phyloP scores from a whole-genome alignment of 2,329 filamentous ascomycete species.

The Orbilia brochopaga region DNA sequence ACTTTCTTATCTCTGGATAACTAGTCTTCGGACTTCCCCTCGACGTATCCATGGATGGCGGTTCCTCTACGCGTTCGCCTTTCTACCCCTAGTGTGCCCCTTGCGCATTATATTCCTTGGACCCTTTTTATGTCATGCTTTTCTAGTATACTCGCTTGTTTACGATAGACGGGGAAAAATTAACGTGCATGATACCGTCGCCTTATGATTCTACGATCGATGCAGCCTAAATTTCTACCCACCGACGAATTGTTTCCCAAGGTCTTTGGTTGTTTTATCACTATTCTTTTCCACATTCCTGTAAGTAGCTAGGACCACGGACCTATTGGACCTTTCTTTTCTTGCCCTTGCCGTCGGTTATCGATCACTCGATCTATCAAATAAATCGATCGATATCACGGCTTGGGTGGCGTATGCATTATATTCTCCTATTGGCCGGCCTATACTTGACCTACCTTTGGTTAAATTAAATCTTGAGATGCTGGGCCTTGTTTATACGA shows the following conservation, averaged over 20 bases:
- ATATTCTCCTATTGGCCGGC: too few relatives aligned
- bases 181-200: constrained; percentile 50
- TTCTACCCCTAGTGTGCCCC: not conserved
- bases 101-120: not conserved
- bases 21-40: too few relatives aligned
- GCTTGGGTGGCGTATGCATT: too few relatives aligned
- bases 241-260: not conserved
- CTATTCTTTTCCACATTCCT: constrained; percentile 35
- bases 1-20: not conserved
- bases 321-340: constrained; percentile 6
- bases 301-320: constrained; percentile 47
- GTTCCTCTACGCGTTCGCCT: too few relatives aligned
- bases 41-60: too few relatives aligned
- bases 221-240: not conserved
- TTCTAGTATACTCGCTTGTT: constrained; percentile 11
- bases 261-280: constrained; percentile 16
- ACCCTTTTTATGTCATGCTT: not conserved
- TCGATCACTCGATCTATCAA: not conserved
- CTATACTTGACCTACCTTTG: too few relatives aligned
- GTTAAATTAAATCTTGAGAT: too few relatives aligned
- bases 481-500: too few relatives aligned
- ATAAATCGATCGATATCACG: not conserved
- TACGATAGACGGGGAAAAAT: constrained; percentile 49
- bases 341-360: not conserved
- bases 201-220: not conserved